A percentile compares a stretch with the other conserved stretches of the same genome.
Conservation (phyloP, 108 stramenopile genomes). For the Aurantiochytrium sp. region DNA sequence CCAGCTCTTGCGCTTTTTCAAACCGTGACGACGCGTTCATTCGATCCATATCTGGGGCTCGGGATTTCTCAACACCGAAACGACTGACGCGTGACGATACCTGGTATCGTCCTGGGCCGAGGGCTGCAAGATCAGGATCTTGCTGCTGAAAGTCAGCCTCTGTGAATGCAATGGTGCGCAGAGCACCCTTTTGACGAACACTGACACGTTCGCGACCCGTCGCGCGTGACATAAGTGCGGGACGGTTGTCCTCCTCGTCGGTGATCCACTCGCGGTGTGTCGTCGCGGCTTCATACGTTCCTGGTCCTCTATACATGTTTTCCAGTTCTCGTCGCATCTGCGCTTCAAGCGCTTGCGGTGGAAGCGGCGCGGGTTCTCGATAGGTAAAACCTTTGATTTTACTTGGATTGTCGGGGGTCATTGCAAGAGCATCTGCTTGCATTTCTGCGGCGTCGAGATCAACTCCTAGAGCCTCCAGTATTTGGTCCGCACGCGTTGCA, state of each 20-base stretch:
- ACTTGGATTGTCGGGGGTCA: not conserved
- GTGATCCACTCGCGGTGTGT: not conserved
- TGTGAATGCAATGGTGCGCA: not conserved
- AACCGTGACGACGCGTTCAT: not conserved
- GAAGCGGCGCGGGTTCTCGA: not conserved
- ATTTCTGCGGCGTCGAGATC: not conserved
- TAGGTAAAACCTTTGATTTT: not conserved
- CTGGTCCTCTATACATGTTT: not conserved
- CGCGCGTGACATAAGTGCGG: not conserved
- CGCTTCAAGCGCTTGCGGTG: not conserved
- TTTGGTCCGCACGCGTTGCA: not conserved
- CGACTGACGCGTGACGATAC: not conserved
- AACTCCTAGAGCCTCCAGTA: not conserved
- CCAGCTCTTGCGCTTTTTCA: not conserved
- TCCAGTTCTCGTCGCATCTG: not conserved
- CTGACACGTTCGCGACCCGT: not conserved
- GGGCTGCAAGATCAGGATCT: not conserved
- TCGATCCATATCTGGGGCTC: not conserved
- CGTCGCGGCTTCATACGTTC: not conserved
- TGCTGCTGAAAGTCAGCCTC: not conserved
- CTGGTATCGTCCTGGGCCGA: not conserved
- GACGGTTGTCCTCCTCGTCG: not conserved
- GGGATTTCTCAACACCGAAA: not conserved
- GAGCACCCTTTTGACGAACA: not conserved
- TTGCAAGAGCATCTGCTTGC: no score